phyloP scores from a whole-genome alignment of 208 protist species.

The Trypanosoma platydactyli region DNA sequence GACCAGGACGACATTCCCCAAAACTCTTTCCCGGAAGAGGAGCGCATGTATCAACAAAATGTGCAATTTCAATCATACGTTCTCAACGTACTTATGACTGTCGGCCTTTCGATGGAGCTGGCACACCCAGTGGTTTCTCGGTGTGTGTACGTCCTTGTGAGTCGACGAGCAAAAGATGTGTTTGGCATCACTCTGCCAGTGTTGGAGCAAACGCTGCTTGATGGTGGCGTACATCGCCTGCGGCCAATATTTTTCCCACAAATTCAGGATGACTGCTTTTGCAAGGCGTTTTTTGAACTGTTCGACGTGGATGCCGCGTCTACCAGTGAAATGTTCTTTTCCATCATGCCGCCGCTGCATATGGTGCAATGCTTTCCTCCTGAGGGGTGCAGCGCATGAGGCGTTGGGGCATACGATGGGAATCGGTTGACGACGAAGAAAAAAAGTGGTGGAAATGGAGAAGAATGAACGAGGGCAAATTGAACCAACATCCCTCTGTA shows the following conservation, averaged over 20 bases:
- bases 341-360: conserved; percentile 39
- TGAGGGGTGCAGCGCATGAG: neutral
- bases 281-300: conserved; percentile 24
- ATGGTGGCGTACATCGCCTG: conserved; percentile 35
- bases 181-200: conserved; percentile 30
- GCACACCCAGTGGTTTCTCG: conserved; percentile 39
- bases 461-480: neutral
- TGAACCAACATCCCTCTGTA: no score
- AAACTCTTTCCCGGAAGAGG: conserved; percentile 1
- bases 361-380: conserved; percentile 40
- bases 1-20: conserved; percentile 13
- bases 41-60: conserved; percentile 33
- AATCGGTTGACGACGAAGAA: neutral
- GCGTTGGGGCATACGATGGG: no score
- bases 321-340: conserved; percentile 32
- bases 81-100: conserved; percentile 49
- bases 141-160: conserved; percentile 38
- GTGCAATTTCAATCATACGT: conserved; percentile 52
- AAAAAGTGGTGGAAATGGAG: neutral
- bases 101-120: conserved; percentile 57
- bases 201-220: conserved; percentile 28
- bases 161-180: conserved; percentile 34
- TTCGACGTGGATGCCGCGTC: conserved; percentile 10
- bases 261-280: conserved; percentile 16
- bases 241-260: conserved; percentile 38